phyloP scores from a whole-genome alignment of 2,329 filamentous ascomycete genomes.

The Calonectria fujianensis region DNA sequence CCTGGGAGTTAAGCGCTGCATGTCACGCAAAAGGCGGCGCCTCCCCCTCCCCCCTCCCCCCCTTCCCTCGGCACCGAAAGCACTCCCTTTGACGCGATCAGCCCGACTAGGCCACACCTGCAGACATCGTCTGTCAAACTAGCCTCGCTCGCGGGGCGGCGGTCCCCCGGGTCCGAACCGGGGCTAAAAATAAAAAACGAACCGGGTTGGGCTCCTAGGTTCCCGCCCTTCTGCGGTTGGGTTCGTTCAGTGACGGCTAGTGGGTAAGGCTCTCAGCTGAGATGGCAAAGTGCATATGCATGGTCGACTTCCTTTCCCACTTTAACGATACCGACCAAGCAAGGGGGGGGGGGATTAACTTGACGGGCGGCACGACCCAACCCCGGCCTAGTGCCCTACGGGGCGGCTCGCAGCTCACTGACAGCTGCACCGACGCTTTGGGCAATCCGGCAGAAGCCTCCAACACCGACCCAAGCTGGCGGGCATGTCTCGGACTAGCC shows the following conservation, averaged over 20 bases:
- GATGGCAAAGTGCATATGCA: constrained; percentile 23
- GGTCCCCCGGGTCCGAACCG: background rate
- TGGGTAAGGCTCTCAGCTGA: constrained; percentile 25
- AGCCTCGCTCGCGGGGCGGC: background rate
- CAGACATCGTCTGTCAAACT: background rate
- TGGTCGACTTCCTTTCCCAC: constrained; percentile 4
- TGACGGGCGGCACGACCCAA: constrained; percentile 7
- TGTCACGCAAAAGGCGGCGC: background rate
- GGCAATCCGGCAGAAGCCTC: constrained; percentile 24
- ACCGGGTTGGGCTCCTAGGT: constrained; percentile 17
- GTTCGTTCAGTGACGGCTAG: constrained; percentile 10
- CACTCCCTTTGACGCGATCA: constrained; percentile 4
- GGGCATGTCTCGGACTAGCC: constrained; percentile 17
- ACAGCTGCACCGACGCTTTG: constrained; percentile 28
- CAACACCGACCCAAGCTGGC: constrained; percentile 17
- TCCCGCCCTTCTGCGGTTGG: constrained; percentile 13
- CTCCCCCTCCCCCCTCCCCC: background rate
- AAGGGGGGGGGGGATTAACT: background rate
- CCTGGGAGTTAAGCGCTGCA: background rate
- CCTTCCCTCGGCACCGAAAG: background rate
- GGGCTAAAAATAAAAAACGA: constrained; percentile 23
- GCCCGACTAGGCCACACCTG: background rate
- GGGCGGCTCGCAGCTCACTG: constrained; percentile 22
- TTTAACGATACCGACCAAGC: constrained; percentile 15
- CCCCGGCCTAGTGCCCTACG: constrained; percentile 18